These are phyloP conservation scores for Lepiota brunneoincarnata DNA, from an alignment of 768 basidiomycete genomes.

Conservation along the genomic window DNA sequence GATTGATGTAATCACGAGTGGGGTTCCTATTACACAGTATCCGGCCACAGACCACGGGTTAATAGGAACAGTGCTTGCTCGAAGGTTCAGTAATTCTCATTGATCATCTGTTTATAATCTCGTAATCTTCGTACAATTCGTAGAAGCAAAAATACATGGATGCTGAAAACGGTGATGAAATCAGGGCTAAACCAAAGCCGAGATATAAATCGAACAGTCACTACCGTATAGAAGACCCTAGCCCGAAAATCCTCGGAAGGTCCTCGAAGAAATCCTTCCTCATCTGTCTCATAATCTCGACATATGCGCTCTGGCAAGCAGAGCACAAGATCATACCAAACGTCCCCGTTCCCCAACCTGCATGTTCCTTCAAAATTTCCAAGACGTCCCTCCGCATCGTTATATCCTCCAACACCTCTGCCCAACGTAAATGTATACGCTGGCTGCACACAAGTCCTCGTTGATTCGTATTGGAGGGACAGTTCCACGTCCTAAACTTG, in stretches of 20 bases:
- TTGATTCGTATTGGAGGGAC: slow-evolving; percentile 1
- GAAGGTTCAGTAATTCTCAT: no score
- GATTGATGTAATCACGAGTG: no score
- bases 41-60: no score
- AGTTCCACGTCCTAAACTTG: slow-evolving; percentile 6
- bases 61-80: no score
- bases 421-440: slow-evolving; percentile 10
- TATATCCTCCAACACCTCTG: slow-evolving; percentile 9
- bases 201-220: no score
- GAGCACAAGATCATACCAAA: slow-evolving; percentile 9
- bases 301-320: slow-evolving; percentile 7
- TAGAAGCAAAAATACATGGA: no score
- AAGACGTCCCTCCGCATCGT: slow-evolving; percentile 10
- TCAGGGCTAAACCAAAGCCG: no score
- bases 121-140: no score
- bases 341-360: slow-evolving; percentile 7
- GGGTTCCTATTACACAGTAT: no score
- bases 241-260: slow-evolving; percentile 5
- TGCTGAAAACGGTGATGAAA: no score
- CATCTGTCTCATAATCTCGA: slow-evolving; percentile 10
- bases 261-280: slow-evolving; percentile 9
- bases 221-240: background rate
- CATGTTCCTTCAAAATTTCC: slow-evolving; percentile 12
- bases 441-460: slow-evolving; percentile 6
- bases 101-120: no score